Percentiles rank a stretch among this genome's conserved stretches.
Conservation (phyloP, 768 basidiomycete species). For the Pulveroboletus sp. region DNA sequence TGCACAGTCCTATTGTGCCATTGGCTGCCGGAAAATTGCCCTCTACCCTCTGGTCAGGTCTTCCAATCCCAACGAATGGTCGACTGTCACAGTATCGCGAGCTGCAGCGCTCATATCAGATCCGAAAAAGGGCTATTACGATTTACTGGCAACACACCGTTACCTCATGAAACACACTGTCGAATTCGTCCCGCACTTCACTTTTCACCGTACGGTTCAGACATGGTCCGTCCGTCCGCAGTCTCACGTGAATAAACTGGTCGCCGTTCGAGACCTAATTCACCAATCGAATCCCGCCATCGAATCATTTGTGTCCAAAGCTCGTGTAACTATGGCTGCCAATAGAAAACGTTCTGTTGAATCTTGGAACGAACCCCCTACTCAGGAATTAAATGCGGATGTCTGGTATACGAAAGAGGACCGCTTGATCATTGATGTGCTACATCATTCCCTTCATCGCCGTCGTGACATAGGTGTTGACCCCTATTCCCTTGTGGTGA, state of each 20-base stretch:
- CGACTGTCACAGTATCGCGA: slow-evolving; percentile 49
- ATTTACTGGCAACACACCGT: slow-evolving; percentile 56
- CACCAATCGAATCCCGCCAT: slow-evolving; percentile 39
- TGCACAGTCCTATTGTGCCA: slow-evolving; percentile 41
- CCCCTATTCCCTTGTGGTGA: slow-evolving; percentile 53
- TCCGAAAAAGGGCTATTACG: slow-evolving; percentile 31
- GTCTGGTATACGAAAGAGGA: slow-evolving; percentile 53
- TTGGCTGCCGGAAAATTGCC: slow-evolving; percentile 23
- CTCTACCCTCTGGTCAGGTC: slow-evolving; percentile 48
- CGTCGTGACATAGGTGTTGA: slow-evolving; percentile 53
- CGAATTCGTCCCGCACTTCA: slow-evolving; percentile 51
- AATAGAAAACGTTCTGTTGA: slow-evolving; percentile 30
- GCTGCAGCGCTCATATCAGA: slow-evolving; percentile 45
- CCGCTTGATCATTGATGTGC: slow-evolving; percentile 53
- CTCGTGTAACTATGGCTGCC: slow-evolving; percentile 37
- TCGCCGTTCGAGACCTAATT: slow-evolving; percentile 48
- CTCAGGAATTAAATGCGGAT: slow-evolving; percentile 25
- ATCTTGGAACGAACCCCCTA: slow-evolving; percentile 30
- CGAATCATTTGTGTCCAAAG: slow-evolving; percentile 50
- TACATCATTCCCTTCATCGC: slow-evolving; percentile 51
- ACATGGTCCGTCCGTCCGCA: slow-evolving; percentile 63
- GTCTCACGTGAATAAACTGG: slow-evolving; percentile 50
- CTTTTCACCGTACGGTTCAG: slow-evolving; percentile 46
- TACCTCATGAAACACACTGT: slow-evolving; percentile 54
- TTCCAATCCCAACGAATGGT: slow-evolving; percentile 50